Base-by-base conservation (phyloP, 208 protist species). In the Wallacemonas sp. region DNA sequence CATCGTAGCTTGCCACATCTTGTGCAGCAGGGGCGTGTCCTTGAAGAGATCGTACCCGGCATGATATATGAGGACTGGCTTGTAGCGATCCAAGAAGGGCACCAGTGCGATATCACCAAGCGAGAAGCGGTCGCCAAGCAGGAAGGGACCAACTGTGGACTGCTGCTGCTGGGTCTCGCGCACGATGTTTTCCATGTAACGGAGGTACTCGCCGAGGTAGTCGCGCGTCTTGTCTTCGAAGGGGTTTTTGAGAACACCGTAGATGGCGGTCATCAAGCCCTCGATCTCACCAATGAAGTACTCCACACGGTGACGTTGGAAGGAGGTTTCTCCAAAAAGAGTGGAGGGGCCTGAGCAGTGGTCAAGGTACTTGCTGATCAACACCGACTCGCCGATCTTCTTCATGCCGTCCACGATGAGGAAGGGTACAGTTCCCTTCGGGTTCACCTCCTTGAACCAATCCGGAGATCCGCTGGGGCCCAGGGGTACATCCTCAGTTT, bases 61-160 rank as follows among this genome's bases (percentile, higher is more conserved):
- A 30, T 51, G 44, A 44, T 49, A 66, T 39, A 12, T 46, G 33
- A 53, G 60, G 4, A 22, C 17, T 31, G 51, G 17, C 51, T 58
- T 58, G 30, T 30, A 4, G 54, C 70, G 71, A 22, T 74, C 76
- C 14, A 82, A 58, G 33, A 78, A 68, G 26, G 76, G 70, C 22
- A 82, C 39, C 46, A 82, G 19, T 26, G 41, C 62, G 11, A 82
- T 26, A 44, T 82, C 76, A 1, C 49, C 76, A 26, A 64, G 61
- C 1, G 70, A 72, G 38, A 78, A 42, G 28, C 42, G 41, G 22
- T 42, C 39, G 17, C 76, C 76, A 34, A 65, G 63, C 44, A 75
- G 66, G 47, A 82, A 82, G 5, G 76, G 76, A 4, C 76, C 76
- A 8, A 41, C 31, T n/a, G n/a, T n/a, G n/a, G n/a, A n/a, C n/a